Conservation (phyloP, 495 filamentous ascomycete genomes). For the Tuber microsphaerosporum region DNA sequence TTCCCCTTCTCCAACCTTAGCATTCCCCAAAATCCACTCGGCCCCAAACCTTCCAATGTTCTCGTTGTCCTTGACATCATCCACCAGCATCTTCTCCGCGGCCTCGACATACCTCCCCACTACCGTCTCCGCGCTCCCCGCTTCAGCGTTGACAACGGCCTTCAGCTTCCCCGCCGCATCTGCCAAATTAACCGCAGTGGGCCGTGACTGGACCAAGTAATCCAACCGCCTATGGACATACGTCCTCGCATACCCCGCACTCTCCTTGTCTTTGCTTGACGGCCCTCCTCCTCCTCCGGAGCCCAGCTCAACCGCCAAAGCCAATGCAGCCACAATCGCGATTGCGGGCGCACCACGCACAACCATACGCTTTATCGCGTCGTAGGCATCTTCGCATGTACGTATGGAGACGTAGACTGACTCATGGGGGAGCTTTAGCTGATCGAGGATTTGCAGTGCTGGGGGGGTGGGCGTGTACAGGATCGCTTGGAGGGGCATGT, state of each 20-base stretch:
- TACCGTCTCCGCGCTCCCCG: constrained; percentile 40
- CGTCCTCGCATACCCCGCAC: constrained; percentile 53
- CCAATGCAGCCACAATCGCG: constrained; percentile 88
- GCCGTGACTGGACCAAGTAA: constrained; percentile 77
- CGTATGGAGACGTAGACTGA: constrained; percentile 68
- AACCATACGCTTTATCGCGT: constrained; percentile 88
- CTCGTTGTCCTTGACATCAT: constrained; percentile 79
- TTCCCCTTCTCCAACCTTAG: constrained; percentile 40
- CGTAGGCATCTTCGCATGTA: constrained; percentile 74
- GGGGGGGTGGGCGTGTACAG: constrained; percentile 65
- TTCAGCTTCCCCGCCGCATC: constrained; percentile 81
- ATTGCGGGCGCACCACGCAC: constrained; percentile 93
- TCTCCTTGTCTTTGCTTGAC: constrained; percentile 15
- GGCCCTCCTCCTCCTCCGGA: neutral
- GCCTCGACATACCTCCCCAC: constrained; percentile 59
- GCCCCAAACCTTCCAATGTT: constrained; percentile 76
- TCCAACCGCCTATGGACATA: constrained; percentile 69
- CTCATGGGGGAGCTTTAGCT: constrained; percentile 80
- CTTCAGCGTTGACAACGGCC: constrained; percentile 46
- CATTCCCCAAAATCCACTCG: constrained; percentile 63
- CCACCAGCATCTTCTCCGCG: constrained; percentile 79
- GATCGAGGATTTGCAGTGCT: constrained; percentile 77
- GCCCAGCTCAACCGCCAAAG: constrained; percentile 66
- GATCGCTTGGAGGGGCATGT: constrained; percentile 66
- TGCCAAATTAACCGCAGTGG: constrained; percentile 88